Conservation (phyloP, 495 filamentous ascomycete genomes). For the Arthonia radiata region DNA sequence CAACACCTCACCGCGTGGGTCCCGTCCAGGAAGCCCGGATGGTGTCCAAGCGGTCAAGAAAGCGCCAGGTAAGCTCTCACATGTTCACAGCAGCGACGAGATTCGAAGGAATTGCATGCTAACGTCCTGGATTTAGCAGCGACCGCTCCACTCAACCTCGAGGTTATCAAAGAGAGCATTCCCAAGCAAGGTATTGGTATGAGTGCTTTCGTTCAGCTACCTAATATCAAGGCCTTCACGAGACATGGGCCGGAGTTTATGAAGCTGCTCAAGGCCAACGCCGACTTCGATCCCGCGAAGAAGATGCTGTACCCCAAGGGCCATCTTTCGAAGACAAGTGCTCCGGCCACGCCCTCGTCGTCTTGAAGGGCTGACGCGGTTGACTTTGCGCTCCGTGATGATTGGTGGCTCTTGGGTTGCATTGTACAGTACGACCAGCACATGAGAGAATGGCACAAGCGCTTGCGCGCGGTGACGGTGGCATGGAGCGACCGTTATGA, state of each 20-base stretch:
- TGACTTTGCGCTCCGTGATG: too few relatives aligned
- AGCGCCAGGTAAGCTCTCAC: slow-evolving; percentile 3
- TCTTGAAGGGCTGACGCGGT: too few relatives aligned
- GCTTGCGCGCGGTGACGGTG: too few relatives aligned
- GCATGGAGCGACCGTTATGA: too few relatives aligned
- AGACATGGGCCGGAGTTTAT: slow-evolving; percentile 25
- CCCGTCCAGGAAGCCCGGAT: slow-evolving; percentile 13
- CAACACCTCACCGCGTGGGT: slow-evolving; percentile 18
- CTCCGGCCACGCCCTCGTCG: too few relatives aligned
- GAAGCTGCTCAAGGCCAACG: slow-evolving; percentile 23
- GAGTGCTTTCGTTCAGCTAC: slow-evolving; percentile 28
- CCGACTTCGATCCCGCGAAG: slow-evolving; percentile 18
- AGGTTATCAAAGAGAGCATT: slow-evolving; percentile 47
- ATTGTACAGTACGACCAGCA: too few relatives aligned
- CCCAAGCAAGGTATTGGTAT: slow-evolving; percentile 44
- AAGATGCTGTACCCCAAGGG: slow-evolving; percentile 24
- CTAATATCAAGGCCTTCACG: slow-evolving; percentile 35
- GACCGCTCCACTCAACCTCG: slow-evolving; percentile 20
- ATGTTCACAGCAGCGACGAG: slow-evolving; percentile 12
- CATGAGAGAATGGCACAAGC: too few relatives aligned
- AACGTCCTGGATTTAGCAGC: slow-evolving; percentile 1
- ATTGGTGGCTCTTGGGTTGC: too few relatives aligned
- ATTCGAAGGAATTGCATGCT: slow-evolving; percentile 1
- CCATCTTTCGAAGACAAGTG: too few relatives aligned
- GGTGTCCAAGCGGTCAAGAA: slow-evolving; percentile 23